Percentiles rank a stretch among this genome's conserved stretches.
Conservation (phyloP, 345 rosid genomes). For the Hevea brasiliensis region DNA sequence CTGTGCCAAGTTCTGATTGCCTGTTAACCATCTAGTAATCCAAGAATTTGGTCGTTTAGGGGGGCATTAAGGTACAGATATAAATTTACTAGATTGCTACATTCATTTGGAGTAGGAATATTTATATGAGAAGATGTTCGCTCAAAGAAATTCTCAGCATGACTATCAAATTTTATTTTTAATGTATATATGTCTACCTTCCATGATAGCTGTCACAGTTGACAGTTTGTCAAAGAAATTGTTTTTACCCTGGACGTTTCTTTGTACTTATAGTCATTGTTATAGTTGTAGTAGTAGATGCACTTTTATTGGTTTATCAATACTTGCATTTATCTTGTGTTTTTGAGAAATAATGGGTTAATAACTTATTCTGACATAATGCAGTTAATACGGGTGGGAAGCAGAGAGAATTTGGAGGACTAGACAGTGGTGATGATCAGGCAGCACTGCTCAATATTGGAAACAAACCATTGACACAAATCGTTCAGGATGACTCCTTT, state of each 20-base stretch:
- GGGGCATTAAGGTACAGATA: not conserved
- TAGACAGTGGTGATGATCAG: slow-evolving; percentile 83
- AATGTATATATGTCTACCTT: not conserved
- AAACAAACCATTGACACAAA: slow-evolving; percentile 66
- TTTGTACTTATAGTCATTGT: not conserved
- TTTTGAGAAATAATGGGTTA: slow-evolving; percentile 11
- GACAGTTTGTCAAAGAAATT: not conserved
- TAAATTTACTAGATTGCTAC: not conserved
- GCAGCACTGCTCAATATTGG: slow-evolving; percentile 78
- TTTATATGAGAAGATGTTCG: not conserved
- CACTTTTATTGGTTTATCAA: slow-evolving; percentile 8
- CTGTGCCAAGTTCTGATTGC: not conserved
- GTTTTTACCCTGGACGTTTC: not conserved
- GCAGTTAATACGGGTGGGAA: slow-evolving; percentile 74
- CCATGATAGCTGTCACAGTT: not conserved
- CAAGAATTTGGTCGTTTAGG: no score
- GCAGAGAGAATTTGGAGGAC: slow-evolving; percentile 87
- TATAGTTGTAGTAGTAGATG: slow-evolving; percentile 1
- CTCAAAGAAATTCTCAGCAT: not conserved
- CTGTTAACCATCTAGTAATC: not conserved
- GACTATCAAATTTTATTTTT: not conserved
- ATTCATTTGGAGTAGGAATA: not conserved
- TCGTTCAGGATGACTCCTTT: slow-evolving; percentile 91
- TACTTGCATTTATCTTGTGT: not conserved
- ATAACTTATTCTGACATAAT: slow-evolving; percentile 13